Evolutionary conservation across 2,329 filamentous ascomycete species (phyloP), one percentile per base, ranked within the genome.

Genomic region (Lachnellula willkommii): DNA sequence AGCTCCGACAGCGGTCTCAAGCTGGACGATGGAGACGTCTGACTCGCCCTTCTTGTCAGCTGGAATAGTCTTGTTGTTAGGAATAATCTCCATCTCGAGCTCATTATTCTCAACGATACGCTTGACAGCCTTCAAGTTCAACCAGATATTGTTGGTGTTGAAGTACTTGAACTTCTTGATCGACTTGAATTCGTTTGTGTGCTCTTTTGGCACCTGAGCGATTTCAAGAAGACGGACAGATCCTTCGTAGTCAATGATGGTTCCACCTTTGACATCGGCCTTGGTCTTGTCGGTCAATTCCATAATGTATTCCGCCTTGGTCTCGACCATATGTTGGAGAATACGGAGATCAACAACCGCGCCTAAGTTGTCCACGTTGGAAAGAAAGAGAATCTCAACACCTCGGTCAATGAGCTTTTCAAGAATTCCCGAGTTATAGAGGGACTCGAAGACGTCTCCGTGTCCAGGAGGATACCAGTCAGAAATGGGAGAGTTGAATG

Each of bases 151-250:
- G 89, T 99, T 99, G 77, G 94, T 99, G 85, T 99, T 99, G 88
- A 99, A 99, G 86, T 99, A 99, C 84, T 95, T 96, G 88, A 99
- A 99, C 84, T 99, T 99, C 88, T 99, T 99, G 83, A 99, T 99
- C 49, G 92, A 96, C 87, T 99, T 99, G 90, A 99, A 99, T 80
- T 99, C 94, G 79, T 99, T 97, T 74, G 94, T 90, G 78, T 99
- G 94, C 81, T 99, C 90, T 85, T 97, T 99, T 77, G 94, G 94
- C 37, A 99, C 94, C 81, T 99, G 94, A 14, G 94, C 94, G 69
- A 99, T 96, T 80, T 99, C 94, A 52, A 99, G 88, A 65, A 99
- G 88, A 71, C 94, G 92, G 66, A 95, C 93, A 56, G 89, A 92
- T 70, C 93, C 93, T 74, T 99, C 94, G 77, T 96, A 96, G 79